Conservation (phyloP, 371 early-diverging fungal genomes). For the Mycotypha africana region DNA sequence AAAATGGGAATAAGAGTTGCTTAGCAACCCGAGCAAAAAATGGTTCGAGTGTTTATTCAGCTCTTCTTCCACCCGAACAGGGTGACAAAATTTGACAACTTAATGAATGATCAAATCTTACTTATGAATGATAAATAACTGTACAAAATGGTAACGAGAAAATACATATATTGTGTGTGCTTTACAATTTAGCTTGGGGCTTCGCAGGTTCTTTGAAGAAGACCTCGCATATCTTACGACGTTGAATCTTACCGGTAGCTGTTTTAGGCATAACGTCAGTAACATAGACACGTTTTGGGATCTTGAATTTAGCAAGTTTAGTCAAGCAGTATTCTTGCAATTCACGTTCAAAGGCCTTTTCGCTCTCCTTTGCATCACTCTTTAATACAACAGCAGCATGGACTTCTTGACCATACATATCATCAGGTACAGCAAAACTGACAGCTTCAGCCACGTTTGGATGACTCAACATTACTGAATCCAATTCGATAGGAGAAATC, state of each 20-base stretch:
- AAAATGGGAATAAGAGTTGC: too few species aligned
- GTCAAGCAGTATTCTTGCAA: conserved; percentile 42
- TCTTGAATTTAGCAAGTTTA: conserved; percentile 73
- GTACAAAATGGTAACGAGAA: too few species aligned
- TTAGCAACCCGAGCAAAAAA: too few species aligned
- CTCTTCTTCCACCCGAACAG: too few species aligned
- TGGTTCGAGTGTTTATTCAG: too few species aligned
- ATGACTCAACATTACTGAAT: conserved; percentile 67
- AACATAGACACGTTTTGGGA: conserved; percentile 72
- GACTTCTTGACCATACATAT: conserved; percentile 80
- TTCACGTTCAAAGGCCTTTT: conserved; percentile 33
- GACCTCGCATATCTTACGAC: conserved; percentile 46
- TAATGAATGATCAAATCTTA: too few species aligned
- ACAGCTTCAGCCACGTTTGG: conserved; percentile 76
- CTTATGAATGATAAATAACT: too few species aligned
- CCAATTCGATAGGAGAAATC: conserved; percentile 79
- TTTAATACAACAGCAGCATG: conserved; percentile 69
- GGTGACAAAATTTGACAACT: too few species aligned
- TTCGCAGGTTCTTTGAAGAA: conserved; percentile 29
- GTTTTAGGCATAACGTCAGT: conserved; percentile 69
- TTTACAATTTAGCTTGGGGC: too few species aligned
- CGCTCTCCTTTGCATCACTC: conserved; percentile 14
- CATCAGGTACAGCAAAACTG: conserved; percentile 69
- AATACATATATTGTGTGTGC: too few species aligned
- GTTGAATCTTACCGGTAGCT: conserved; percentile 71